Evolutionary conservation across 2,329 filamentous ascomycete species (phyloP), one percentile per base, ranked within the genome.

Genomic region (Hypoxylon rubiginosum): DNA sequence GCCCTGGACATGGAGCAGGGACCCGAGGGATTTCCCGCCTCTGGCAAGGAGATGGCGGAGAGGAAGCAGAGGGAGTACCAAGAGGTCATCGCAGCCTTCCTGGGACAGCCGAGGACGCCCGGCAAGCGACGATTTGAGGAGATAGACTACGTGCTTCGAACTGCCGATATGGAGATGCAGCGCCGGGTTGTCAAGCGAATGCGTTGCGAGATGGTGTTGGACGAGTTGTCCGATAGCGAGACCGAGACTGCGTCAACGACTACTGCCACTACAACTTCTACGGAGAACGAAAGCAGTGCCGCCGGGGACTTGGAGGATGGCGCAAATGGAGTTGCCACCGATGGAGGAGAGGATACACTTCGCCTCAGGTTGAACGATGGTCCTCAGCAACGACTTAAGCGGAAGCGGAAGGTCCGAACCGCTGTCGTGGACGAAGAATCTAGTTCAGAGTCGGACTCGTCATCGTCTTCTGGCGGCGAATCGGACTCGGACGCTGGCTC

Each of bases 161-260:
- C 84, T 13, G 78, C 83, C 10, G 85, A 88, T 60, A 81, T 81
- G 56, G 80, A 82, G 45, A 82, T 90, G 76, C 83, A 85, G 65
- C 80, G 80, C 61, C 84, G 88, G 26, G 81, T 89, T 55, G 82
- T 88, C 49, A 90, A 88, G 81, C 85, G 88, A 58, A 88, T 90
- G 82, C 86, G 88, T 32, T 85, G 88, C 8, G 88, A 90, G 76
- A 81, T 83, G 67, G 82, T 90, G 30, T 70, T 88, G 34, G 83
- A 83, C 32, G 84, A 87, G 72, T 79, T 90, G n/a, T 83, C 81
- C 0, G 84, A 85, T 55, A 80, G 79, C 52, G 83, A 82, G 21
- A 50, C 21, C 45, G 81, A 83, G n/a, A 68, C 67, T 15, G 72
- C 71, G 58, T 80, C 65, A 15, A 78, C 50, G 77, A 78, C 64